Conservation (phyloP, 2,329 filamentous ascomycete species). For the Didymella sp. region DNA sequence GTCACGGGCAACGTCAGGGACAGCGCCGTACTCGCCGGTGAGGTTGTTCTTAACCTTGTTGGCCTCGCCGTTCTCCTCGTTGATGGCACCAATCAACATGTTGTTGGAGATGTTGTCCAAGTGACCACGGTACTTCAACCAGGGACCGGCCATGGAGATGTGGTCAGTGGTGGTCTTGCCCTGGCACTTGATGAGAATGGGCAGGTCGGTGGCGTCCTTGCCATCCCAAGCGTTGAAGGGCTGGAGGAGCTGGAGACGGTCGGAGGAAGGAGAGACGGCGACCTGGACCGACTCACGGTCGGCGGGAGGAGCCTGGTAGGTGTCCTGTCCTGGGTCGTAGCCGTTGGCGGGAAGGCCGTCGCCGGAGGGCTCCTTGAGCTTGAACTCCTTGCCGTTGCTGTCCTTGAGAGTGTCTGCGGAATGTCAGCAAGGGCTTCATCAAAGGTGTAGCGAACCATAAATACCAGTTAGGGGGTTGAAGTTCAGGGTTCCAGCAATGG, state of each 20-base stretch:
- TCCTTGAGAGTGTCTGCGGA: conserved; percentile 81
- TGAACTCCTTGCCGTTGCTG: conserved; percentile 96
- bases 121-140: conserved; percentile 98
- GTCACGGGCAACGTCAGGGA: conserved; percentile 92
- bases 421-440: neutral
- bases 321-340: conserved; percentile 90
- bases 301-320: conserved; percentile 91
- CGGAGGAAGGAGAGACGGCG: conserved; percentile 83
- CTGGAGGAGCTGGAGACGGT: conserved; percentile 90
- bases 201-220: conserved; percentile 83
- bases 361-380: conserved; percentile 79
- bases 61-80: conserved; percentile 92
- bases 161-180: conserved; percentile 98
- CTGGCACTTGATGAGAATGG: conserved; percentile 94
- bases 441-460: neutral
- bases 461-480: conserved; percentile 84
- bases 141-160: conserved; percentile 96
- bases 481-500: conserved; percentile 80
- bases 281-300: conserved; percentile 78
- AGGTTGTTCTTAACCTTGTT: conserved; percentile 96
- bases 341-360: conserved; percentile 79
- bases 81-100: conserved; percentile 98
- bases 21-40: conserved; percentile 82
- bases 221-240: conserved; percentile 91
- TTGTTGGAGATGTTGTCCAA: conserved; percentile 99